Evolutionary conservation across 495 filamentous ascomycete species (phyloP), one percentile per base, ranked within the genome.

Genomic region (Aspergillus sparsus): DNA sequence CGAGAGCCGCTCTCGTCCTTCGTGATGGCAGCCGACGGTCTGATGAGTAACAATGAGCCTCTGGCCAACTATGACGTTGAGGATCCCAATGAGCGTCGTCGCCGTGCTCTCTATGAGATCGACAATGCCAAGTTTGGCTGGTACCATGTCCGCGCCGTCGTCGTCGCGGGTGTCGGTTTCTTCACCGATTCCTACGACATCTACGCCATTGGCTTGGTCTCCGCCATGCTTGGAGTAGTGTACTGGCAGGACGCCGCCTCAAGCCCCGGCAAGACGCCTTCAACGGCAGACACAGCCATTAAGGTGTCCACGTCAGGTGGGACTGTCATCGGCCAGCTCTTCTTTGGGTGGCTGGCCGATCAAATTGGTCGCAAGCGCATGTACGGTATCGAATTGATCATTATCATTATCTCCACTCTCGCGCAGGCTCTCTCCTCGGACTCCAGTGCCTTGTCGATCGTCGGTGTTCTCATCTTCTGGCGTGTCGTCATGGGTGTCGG

Each of bases 231-330:
- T 32, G 89, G 89, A 55, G 79, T 91, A n/a, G 87, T 89, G 57
- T 91, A 83, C 80, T 91, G 80, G 75, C 80, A 85, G 21, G 70
- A 68, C 31, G 83, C 87, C 39, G 60, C 66, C 4, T 46, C 74
- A 59, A 65, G 79, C 68, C 61, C 65, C 63, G 85, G 84, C 18
- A 66, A 68, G 53, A 87, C 91, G 67, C 86, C 86, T 27, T 79
- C 77, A 53, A 74, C 70, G 58, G 83, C 87, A 8, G 89, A 93
- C 67, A 93, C 89, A 2, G 90, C 88, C 49, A 91, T 96, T 77
- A 96, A 96, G 74, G 86, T 92, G 12, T 83, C 91, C 7, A 94
- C 91, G n/a, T 93, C 88, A 9, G 87, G 84, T 58, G 92, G 92
- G 45, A 95, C 90, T 27, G 90, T 95, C 61, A 75, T 96, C 60